Evolutionary conservation across 495 filamentous ascomycete species (phyloP).

Genomic region (Talaromyces trachyspermus): DNA sequence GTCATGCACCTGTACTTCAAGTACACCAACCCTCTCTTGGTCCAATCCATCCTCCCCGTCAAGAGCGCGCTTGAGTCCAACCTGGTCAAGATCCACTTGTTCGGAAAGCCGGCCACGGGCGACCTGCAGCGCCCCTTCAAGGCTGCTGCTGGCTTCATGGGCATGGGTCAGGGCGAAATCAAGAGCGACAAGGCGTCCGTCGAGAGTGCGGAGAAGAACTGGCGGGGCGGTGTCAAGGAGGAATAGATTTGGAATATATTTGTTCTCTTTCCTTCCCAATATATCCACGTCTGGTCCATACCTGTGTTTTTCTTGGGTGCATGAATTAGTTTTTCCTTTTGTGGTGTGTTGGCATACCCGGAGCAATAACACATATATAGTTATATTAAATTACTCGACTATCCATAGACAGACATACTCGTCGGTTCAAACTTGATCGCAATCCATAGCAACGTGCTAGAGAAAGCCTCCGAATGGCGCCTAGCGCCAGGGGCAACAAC

Average conservation of each 20-base stretch:
- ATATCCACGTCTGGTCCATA: too few relatives aligned
- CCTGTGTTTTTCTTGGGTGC: too few relatives aligned
- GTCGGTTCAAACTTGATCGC: too few relatives aligned
- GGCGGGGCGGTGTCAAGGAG: constrained; percentile 82
- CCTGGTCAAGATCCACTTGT: constrained; percentile 88
- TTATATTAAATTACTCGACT: too few relatives aligned
- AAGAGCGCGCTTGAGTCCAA: constrained; percentile 93
- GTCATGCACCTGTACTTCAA: constrained; percentile 99
- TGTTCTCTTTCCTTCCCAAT: too few relatives aligned
- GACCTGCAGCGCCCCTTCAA: constrained; percentile 97
- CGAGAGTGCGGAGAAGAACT: constrained; percentile 77
- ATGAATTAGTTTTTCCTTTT: too few relatives aligned
- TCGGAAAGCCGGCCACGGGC: constrained; percentile 81
- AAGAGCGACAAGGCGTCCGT: constrained; percentile 97
- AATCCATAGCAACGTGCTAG: too few relatives aligned
- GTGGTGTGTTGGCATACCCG: too few relatives aligned
- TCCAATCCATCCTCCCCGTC: constrained; percentile 96
- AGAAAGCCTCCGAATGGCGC: too few relatives aligned
- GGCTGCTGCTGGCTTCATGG: constrained; percentile 72
- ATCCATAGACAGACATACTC: too few relatives aligned
- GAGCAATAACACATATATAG: too few relatives aligned
- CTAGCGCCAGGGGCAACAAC: too few relatives aligned
- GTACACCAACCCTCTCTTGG: constrained; percentile 97
- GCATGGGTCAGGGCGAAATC: constrained; percentile 56
- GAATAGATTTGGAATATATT: constrained; percentile 66